A percentile compares a stretch with the other conserved stretches of the same genome.
phyloP scores from a whole-genome alignment of 2,329 filamentous ascomycete genomes.

The Neonectria coccinea region DNA sequence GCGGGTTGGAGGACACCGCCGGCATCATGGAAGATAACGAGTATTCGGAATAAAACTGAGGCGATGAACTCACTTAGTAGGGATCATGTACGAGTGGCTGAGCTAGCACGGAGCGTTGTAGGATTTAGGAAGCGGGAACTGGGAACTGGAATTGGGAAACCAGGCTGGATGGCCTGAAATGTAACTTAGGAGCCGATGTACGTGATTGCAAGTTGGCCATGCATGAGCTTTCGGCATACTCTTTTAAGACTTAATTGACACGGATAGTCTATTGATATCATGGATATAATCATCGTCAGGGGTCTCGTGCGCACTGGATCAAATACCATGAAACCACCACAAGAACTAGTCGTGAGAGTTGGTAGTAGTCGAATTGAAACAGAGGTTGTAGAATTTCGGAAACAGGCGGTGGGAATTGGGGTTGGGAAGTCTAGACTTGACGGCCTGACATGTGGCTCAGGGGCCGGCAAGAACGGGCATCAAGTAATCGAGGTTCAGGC shows the following conservation, averaged over 20 bases:
- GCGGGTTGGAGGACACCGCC: constrained; percentile 74
- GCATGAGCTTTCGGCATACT: background rate
- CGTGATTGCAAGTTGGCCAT: background rate
- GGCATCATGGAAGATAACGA: constrained; percentile 62
- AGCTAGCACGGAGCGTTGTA: constrained; percentile 10
- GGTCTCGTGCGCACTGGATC: background rate
- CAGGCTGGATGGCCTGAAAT: constrained; percentile 12
- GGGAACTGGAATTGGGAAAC: constrained; percentile 14
- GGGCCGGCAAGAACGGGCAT: too few species aligned
- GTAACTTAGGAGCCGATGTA: constrained; percentile 17
- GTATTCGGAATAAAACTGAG: constrained; percentile 42
- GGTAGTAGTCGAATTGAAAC: too few species aligned
- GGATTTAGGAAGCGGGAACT: constrained; percentile 14
- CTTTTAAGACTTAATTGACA: too few species aligned
- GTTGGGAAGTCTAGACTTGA: too few species aligned
- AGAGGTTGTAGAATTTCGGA: too few species aligned
- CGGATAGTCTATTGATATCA: background rate
- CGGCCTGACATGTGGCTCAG: too few species aligned
- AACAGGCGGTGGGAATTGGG: too few species aligned
- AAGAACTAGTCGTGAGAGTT: background rate
- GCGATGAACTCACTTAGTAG: background rate
- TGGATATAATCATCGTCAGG: background rate
- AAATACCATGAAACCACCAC: background rate
- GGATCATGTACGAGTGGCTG: constrained; percentile 17
- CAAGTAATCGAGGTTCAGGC: too few species aligned